phyloP scores from a whole-genome alignment of 768 basidiomycete genomes.

The Multifurca ochricompacta region DNA sequence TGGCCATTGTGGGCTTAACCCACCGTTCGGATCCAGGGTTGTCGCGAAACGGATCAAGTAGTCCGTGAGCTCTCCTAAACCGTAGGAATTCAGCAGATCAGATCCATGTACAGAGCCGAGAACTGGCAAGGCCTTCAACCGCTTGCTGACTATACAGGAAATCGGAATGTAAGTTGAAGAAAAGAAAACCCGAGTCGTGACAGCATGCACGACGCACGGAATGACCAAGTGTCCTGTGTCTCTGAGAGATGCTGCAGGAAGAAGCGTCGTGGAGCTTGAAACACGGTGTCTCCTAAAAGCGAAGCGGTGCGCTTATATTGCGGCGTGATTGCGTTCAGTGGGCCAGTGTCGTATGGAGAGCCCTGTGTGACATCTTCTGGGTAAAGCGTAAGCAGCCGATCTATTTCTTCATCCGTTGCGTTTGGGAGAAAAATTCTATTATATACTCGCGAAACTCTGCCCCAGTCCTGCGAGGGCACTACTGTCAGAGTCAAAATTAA shows the following conservation, averaged over 20 bases:
- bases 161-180: neutral
- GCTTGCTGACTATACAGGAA: constrained; percentile 31
- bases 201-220: constrained; percentile 25
- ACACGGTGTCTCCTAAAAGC: constrained; percentile 31
- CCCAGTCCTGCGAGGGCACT: constrained; percentile 14
- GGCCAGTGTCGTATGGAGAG: constrained; percentile 27
- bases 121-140: constrained; percentile 24
- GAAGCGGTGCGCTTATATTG: constrained; percentile 36
- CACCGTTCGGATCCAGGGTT: constrained; percentile 26
- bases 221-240: constrained; percentile 30
- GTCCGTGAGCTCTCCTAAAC: constrained; percentile 11
- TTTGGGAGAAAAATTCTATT: constrained; percentile 1
- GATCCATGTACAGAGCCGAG: constrained; percentile 25
- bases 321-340: constrained; percentile 24
- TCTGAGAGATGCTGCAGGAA: constrained; percentile 28
- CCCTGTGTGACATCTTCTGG: constrained; percentile 21
- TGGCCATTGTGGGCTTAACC: constrained; percentile 11
- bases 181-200: neutral
- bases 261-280: constrained; percentile 31
- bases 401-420: constrained; percentile 8
- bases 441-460: constrained; percentile 13
- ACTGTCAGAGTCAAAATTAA: too few species aligned
- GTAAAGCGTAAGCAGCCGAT: constrained; percentile 13
- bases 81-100: constrained; percentile 10
- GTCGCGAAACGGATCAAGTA: constrained; percentile 24